Evolutionary conservation across 768 basidiomycete species (phyloP).

Genomic region (Boletus subparvulus): DNA sequence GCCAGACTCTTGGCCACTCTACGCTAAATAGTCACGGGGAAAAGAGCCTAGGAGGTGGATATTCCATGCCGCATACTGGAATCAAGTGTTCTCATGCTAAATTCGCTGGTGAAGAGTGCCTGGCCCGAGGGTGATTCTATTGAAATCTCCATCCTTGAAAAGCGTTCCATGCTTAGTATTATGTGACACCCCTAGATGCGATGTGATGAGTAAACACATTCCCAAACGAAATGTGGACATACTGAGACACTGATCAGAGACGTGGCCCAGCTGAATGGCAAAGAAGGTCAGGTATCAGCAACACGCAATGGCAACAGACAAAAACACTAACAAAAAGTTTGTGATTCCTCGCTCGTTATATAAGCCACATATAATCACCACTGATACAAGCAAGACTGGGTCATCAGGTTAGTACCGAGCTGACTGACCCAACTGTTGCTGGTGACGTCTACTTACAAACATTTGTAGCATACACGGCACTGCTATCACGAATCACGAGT

Average conservation of each 20-base stretch:
- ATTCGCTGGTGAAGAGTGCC: slow-evolving; percentile 9
- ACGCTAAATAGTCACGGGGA: background rate
- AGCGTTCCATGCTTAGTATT: slow-evolving; percentile 25
- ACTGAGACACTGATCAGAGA: slow-evolving; percentile 13
- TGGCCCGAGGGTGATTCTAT: background rate
- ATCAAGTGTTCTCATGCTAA: background rate
- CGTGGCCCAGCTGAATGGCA: slow-evolving; percentile 13
- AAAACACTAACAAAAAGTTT: slow-evolving; percentile 7
- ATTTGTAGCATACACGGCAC: slow-evolving; percentile 5
- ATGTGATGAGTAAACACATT: background rate
- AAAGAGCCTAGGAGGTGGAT: too few species aligned
- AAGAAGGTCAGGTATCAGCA: background rate
- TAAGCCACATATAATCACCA: background rate
- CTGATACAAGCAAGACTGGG: slow-evolving; percentile 4
- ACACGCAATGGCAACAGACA: background rate
- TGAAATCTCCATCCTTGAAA: slow-evolving; percentile 5
- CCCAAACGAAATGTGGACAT: background rate
- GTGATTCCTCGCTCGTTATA: background rate
- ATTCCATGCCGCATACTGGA: background rate
- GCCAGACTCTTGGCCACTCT: background rate
- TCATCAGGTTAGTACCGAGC: background rate
- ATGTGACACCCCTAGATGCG: slow-evolving; percentile 24
- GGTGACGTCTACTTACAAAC: slow-evolving; percentile 7
- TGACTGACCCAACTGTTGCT: background rate
- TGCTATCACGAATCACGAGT: slow-evolving; percentile 20